A percentile compares a stretch with the other conserved stretches of the same genome.
Evolutionary conservation across 1,139 yeast genomes (phyloP).

Genomic region (Yamadazyma epiphylla): DNA sequence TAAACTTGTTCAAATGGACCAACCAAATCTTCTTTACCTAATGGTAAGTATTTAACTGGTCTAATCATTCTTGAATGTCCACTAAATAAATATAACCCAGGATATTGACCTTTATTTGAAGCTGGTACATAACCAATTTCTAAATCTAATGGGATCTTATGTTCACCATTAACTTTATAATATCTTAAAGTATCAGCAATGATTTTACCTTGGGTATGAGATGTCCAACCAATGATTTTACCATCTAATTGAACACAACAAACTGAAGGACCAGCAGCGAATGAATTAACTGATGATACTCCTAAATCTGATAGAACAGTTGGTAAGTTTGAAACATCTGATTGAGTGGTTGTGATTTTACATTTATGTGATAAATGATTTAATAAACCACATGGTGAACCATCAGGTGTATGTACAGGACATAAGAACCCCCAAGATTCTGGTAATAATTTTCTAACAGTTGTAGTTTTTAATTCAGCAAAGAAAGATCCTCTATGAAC

Average conservation of each 20-base stretch:
- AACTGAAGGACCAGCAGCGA: constrained; percentile 82
- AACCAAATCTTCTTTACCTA: constrained; percentile 76
- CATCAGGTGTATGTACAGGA: constrained; percentile 99
- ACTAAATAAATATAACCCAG: constrained; percentile 88
- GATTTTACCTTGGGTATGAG: constrained; percentile 81
- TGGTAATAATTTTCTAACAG: constrained; percentile 93
- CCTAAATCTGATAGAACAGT: constrained; percentile 69
- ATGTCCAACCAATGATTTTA: constrained; percentile 87
- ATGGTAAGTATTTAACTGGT: constrained; percentile 87
- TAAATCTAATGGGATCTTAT: constrained; percentile 75
- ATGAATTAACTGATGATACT: constrained; percentile 70
- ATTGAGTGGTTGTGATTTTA: constrained; percentile 70
- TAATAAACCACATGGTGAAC: constrained; percentile 97
- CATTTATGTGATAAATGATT: constrained; percentile 97
- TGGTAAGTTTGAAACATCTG: constrained; percentile 74
- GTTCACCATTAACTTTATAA: constrained; percentile 85
- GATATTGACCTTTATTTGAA: constrained; percentile 92
- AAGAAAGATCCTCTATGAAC: constrained; percentile 99
- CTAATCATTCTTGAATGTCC: constrained; percentile 95
- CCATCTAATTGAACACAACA: constrained; percentile 96
- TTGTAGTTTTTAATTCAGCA: constrained; percentile 95
- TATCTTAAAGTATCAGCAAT: constrained; percentile 87
- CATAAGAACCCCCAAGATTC: constrained; percentile 99
- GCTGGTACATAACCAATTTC: constrained; percentile 97
- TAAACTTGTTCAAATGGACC: constrained; percentile 99